Evolutionary conservation across 108 stramenopile genomes (phyloP).

Genomic region (Skeletonema marinoi): DNA sequence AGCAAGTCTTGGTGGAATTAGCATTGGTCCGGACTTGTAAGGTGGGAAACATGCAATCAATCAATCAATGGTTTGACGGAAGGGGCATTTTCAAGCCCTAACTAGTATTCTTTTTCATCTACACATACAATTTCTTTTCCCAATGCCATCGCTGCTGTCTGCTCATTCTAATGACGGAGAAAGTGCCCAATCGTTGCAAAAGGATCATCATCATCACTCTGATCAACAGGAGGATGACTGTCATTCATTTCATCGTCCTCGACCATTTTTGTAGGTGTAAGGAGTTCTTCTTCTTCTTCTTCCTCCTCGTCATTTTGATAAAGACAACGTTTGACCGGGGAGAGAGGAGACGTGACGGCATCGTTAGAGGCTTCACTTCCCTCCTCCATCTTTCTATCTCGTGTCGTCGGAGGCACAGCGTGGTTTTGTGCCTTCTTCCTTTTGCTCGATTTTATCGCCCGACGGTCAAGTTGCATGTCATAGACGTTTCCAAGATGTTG

Average conservation of each 20-base stretch:
- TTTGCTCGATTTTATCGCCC: neutral
- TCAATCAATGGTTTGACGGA: too few species aligned
- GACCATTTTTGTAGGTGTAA: neutral
- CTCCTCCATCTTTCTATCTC: neutral
- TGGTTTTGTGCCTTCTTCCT: neutral
- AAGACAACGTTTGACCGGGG: neutral
- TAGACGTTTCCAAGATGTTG: neutral
- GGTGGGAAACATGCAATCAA: too few species aligned
- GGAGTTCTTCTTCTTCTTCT: neutral
- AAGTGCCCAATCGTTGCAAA: neutral
- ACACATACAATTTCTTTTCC: neutral
- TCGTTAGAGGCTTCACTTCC: neutral
- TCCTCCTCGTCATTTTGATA: neutral
- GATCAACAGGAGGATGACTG: neutral
- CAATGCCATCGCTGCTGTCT: neutral
- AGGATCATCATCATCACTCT: neutral
- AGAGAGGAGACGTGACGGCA: neutral
- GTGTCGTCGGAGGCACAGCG: neutral
- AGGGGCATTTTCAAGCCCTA: neutral
- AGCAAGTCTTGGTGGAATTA: slow-evolving; percentile 70
- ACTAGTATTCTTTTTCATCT: neutral
- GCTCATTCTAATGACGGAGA: neutral
- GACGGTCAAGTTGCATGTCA: neutral
- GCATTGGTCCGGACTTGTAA: slow-evolving; percentile 83
- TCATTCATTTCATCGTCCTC: neutral